phyloP scores from a whole-genome alignment of 257 asterid species.

The Mentha longifolia region DNA sequence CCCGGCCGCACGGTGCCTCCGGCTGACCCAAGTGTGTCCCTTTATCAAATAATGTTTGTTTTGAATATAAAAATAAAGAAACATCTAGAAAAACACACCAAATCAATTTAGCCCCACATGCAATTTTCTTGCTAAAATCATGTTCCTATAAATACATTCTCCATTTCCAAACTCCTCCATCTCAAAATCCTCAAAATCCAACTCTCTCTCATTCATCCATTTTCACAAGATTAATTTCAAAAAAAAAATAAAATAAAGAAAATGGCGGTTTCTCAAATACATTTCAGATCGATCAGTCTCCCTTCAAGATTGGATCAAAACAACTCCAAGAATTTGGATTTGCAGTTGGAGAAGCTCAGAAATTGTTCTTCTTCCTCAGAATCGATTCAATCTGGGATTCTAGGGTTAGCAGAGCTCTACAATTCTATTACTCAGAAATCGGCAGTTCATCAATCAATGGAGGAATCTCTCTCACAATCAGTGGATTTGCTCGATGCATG shows the following conservation, averaged over 20 bases:
- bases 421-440: constrained; percentile 31
- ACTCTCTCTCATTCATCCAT: background rate
- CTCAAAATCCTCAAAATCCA: too few relatives aligned
- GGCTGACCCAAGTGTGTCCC: too few relatives aligned
- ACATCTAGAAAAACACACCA: constrained; percentile 1
- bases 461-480: constrained; percentile 45
- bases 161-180: constrained; percentile 5
- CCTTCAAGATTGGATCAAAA: constrained; percentile 43
- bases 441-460: constrained; percentile 23
- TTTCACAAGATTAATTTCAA: too few relatives aligned
- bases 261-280: constrained; percentile 43
- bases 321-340: constrained; percentile 28
- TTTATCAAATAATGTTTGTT: too few relatives aligned
- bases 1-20: too few relatives aligned
- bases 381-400: constrained; percentile 40
- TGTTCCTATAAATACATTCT: constrained; percentile 30
- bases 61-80: too few relatives aligned
- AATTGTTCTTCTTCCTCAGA: constrained; percentile 35
- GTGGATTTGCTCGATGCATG: constrained; percentile 52
- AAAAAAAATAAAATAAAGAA: background rate
- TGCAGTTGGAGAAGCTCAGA: constrained; percentile 33
- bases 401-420: constrained; percentile 42
- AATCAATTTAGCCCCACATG: constrained; percentile 17
- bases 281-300: constrained; percentile 45
- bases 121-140: background rate